Evolutionary conservation across 768 basidiomycete genomes (phyloP).

Genomic region (Lyophyllum semitale): DNA sequence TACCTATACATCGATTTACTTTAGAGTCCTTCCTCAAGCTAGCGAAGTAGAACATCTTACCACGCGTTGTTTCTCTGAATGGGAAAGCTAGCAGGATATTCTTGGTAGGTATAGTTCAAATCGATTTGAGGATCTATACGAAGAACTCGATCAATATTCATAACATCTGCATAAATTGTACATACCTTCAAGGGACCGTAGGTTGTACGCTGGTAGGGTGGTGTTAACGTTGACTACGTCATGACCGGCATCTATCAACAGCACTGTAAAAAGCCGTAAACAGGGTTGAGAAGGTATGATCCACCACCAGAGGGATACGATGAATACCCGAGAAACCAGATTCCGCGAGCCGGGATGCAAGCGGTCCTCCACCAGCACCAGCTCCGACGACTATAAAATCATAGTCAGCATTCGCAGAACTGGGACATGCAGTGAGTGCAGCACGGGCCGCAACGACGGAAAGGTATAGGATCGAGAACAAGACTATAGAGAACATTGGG

Average conservation of each 20-base stretch:
- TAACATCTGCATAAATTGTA: not conserved
- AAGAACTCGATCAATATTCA: not conserved
- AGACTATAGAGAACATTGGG: not conserved
- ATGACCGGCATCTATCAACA: conserved; percentile 30
- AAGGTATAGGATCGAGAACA: not conserved
- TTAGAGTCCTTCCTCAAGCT: not conserved
- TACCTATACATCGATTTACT: conserved; percentile 19
- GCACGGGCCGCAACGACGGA: not conserved
- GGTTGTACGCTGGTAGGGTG: conserved; percentile 26
- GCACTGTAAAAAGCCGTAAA: conserved; percentile 17
- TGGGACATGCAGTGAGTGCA: conserved; percentile 11
- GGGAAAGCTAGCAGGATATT: conserved; percentile 26
- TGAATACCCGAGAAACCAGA: conserved; percentile 24
- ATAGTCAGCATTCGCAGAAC: conserved; percentile 13
- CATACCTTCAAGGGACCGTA: conserved; percentile 26
- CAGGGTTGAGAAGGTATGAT: not conserved
- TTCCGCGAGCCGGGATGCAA: conserved; percentile 25
- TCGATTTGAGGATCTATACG: conserved; percentile 23
- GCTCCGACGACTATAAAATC: conserved; percentile 28
- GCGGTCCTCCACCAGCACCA: conserved; percentile 27
- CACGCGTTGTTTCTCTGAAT: conserved; percentile 24
- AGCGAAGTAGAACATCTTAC: conserved; percentile 9
- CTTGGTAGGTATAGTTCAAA: conserved; percentile 28
- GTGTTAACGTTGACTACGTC: conserved; percentile 27
- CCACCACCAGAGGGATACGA: not conserved